phyloP scores from a whole-genome alignment of 768 basidiomycete genomes.

The Calvatia gigantea region DNA sequence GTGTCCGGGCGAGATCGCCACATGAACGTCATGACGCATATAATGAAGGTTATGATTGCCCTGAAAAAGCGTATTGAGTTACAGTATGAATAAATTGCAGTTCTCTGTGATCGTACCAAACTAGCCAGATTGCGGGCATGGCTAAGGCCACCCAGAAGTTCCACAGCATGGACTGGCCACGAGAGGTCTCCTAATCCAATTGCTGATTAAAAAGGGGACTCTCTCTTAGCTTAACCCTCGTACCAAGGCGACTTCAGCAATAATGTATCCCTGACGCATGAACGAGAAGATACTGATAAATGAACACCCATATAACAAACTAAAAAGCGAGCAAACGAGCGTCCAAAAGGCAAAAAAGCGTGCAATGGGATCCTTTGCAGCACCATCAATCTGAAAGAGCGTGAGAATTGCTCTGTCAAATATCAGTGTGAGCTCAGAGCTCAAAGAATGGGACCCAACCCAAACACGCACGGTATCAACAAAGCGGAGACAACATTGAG shows the following conservation, averaged over 20 bases:
- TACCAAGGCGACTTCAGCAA: constrained; percentile 60
- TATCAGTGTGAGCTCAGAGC: background rate
- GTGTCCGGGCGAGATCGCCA: too few species aligned
- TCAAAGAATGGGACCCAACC: background rate
- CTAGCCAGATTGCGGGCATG: constrained; percentile 58
- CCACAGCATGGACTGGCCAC: constrained; percentile 32
- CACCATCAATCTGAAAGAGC: constrained; percentile 29
- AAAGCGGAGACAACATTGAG: constrained; percentile 27
- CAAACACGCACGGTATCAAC: constrained; percentile 21
- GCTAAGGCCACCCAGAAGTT: constrained; percentile 67
- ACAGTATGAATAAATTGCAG: too few species aligned
- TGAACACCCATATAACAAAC: constrained; percentile 57
- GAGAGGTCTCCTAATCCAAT: constrained; percentile 44
- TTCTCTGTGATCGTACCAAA: too few species aligned
- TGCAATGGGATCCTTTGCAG: constrained; percentile 45
- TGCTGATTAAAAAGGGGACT: background rate
- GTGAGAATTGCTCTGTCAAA: constrained; percentile 26
- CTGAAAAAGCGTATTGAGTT: too few species aligned
- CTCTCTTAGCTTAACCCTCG: background rate
- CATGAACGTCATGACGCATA: too few species aligned
- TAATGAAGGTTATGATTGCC: too few species aligned
- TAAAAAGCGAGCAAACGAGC: constrained; percentile 54
- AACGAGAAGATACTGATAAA: constrained; percentile 61
- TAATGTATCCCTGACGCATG: constrained; percentile 59
- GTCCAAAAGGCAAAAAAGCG: constrained; percentile 54